Base-by-base conservation (phyloP, 306 rosid genomes). In the Begonia peltatifolia region DNA sequence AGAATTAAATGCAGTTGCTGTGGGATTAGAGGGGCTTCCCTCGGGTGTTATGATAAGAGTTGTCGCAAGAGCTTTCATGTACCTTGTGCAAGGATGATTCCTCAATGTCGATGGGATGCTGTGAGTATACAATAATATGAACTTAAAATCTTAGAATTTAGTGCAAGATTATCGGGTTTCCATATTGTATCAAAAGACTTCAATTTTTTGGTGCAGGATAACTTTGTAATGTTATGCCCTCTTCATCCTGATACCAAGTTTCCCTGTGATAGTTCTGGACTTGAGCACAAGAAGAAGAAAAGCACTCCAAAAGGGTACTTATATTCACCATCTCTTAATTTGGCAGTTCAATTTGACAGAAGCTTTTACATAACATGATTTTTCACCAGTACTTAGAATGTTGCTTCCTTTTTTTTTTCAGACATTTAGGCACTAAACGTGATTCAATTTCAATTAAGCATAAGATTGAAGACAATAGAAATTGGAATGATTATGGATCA, bases 61-160 rank as follows among this genome's bases (percentile, higher is more conserved):
- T 90, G 97, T 71, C 95, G 95, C 42, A 78, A 65, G 74, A 90
- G 97, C 74, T 90, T 90, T 61, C 97, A 90, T 54, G 79, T 90
- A 51, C 63, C 86, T 50, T 90, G 97, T 62, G 94, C 97, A 60
- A 85, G 67, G 70, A 71, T 65, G 77, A 85, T 81, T 63, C 80
- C 87, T 12, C 73, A 68, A 55, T 90, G 94, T 68, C 95, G 90
- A 64, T 90, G 97, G 97, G 95, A 90, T 70, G 67, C 54, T 63
- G 97, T 90, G 73, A 63, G 46, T 36, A 10, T 50, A 38, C 38
- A 50, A 23, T 63, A 41, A 30, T n/a, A 15, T 52, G 46, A 53
- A 44, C 50, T 50, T 30, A 5, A 7, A 7, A 30, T 30, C 38
- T 30, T 30, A 2, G 38, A 30, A 30, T 30, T 30, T 30, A 30